Base-by-base conservation (phyloP, 1,284 basidiomycete genomes). In the Apiotrichum mycotoxinovorans region DNA sequence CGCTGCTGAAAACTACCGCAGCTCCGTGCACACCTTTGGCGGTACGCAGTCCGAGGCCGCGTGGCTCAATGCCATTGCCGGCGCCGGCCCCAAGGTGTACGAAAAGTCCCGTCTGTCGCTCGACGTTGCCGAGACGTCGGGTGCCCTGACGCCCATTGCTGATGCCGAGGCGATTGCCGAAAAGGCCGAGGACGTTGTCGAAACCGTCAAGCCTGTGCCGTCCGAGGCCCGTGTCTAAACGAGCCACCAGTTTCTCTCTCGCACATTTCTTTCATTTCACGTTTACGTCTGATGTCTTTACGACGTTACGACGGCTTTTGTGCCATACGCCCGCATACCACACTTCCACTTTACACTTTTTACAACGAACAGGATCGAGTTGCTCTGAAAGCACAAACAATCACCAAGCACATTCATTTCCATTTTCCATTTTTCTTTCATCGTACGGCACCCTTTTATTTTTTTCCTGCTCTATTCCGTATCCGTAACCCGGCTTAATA, bases 1-100 rank as follows among this genome's bases (percentile, higher is more conserved):
- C 1, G 14, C 37, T 8, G 26, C 17, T 2, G 47, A 49, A 4
- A 49, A 41, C 49, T 51, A 51, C 49, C 49, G 49, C 38, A 51
- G 23, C 10, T 41, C 37, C 20, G 38, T 51, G 11, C 49, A 51
- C 49, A 51, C 49, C 11, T 51, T 51, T 51, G 49, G 49, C 10
- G 49, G 49, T 27, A 51, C 49, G 2, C 37, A 26, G 20, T 26
- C 38, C 20, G 49, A 51, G 49, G 49, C 49, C 5, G 49, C 49
- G 26, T 51, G 49, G 49, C 38, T 51, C 22, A 51, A 41, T 27
- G 20, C 18, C n/a, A 15, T 48, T 17, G 9, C 22, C 41, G 30
- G 30, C 30, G 30, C 30, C 20, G 20, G 37, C 37, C 2, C n/a
- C 40, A 41, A 41, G 40, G n/a, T n/a, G 20, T 41, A 41, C 20